phyloP scores from a whole-genome alignment of 1,284 basidiomycete genomes.

The Moniliella sp. region DNA sequence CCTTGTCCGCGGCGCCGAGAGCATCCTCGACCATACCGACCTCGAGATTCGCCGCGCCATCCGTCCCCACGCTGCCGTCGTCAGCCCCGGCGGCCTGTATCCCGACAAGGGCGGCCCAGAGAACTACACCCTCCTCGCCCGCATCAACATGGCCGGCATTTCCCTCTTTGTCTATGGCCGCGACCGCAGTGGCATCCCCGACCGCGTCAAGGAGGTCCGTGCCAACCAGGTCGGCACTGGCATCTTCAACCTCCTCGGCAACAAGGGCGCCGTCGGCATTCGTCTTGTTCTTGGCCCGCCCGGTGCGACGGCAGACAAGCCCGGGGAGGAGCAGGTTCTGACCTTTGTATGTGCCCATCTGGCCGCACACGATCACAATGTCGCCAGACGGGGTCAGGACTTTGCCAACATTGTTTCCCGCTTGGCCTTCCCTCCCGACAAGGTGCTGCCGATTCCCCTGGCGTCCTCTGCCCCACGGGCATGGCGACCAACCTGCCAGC shows the following conservation, averaged over 20 bases:
- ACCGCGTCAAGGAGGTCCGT: conserved; percentile 27
- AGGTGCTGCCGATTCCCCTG: conserved; percentile 10
- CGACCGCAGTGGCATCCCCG: conserved; percentile 53
- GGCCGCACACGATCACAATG: conserved; percentile 54
- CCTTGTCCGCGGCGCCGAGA: conserved; percentile 39
- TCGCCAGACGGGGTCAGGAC: conserved; percentile 53
- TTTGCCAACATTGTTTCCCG: conserved; percentile 56
- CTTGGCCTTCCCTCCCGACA: conserved; percentile 45
- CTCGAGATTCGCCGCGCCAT: conserved; percentile 37
- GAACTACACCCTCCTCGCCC: conserved; percentile 19
- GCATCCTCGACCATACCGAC: conserved; percentile 44
- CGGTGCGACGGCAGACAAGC: conserved; percentile 3
- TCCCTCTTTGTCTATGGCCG: conserved; percentile 49
- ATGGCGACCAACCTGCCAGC: conserved; percentile 1
- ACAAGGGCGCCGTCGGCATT: conserved; percentile 80
- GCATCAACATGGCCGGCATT: conserved; percentile 22
- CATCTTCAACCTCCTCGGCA: conserved; percentile 47
- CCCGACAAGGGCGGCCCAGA: conserved; percentile 26
- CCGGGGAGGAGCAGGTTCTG: conserved; percentile 10
- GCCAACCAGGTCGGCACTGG: conserved; percentile 29
- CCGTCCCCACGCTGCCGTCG: conserved; percentile 28
- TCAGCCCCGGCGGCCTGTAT: conserved; percentile 18
- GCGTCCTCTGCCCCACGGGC: conserved; percentile 33
- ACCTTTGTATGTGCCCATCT: conserved; percentile 86
- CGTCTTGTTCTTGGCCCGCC: conserved; percentile 45